Conservation (phyloP, 805 yeast species). For the Myxozyma udenii region DNA sequence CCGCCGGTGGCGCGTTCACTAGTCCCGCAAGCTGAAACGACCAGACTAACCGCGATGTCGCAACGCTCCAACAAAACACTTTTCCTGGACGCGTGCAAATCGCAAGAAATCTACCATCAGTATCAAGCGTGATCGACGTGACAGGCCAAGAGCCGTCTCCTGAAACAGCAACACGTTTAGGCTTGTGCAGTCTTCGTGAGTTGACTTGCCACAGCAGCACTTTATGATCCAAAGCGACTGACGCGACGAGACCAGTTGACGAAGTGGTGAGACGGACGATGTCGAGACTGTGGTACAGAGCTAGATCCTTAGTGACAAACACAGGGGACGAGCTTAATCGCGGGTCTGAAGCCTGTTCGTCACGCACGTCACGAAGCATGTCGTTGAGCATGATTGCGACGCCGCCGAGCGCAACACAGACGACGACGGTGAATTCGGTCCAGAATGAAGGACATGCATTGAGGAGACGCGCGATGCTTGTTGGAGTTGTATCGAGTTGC, state of each 20-base stretch:
- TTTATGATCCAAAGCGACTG: constrained; percentile 71
- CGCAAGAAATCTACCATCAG: constrained; percentile 24
- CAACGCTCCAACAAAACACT: constrained; percentile 25
- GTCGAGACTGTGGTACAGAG: constrained; percentile 60
- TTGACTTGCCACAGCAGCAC: constrained; percentile 60
- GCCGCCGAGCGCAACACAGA: constrained; percentile 1
- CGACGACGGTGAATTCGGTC: constrained; percentile 4
- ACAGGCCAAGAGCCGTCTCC: constrained; percentile 34
- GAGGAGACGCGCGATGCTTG: background rate
- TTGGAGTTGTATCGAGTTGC: background rate
- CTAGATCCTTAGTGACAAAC: constrained; percentile 42
- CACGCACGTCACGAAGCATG: constrained; percentile 26
- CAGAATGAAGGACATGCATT: background rate
- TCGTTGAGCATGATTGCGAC: constrained; percentile 20
- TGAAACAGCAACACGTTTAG: constrained; percentile 30
- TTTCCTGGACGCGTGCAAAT: constrained; percentile 15
- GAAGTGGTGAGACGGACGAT: constrained; percentile 60
- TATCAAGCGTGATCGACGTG: constrained; percentile 26
- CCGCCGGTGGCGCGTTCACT: constrained; percentile 15
- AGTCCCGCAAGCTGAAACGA: constrained; percentile 19
- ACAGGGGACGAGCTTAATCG: constrained; percentile 32
- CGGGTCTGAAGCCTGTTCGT: constrained; percentile 29
- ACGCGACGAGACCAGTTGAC: constrained; percentile 57
- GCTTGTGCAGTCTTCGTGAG: constrained; percentile 18
- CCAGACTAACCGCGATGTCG: constrained; percentile 28